Evolutionary conservation across 768 basidiomycete genomes (phyloP).

Genomic region (Podaxis carcinomalis): DNA sequence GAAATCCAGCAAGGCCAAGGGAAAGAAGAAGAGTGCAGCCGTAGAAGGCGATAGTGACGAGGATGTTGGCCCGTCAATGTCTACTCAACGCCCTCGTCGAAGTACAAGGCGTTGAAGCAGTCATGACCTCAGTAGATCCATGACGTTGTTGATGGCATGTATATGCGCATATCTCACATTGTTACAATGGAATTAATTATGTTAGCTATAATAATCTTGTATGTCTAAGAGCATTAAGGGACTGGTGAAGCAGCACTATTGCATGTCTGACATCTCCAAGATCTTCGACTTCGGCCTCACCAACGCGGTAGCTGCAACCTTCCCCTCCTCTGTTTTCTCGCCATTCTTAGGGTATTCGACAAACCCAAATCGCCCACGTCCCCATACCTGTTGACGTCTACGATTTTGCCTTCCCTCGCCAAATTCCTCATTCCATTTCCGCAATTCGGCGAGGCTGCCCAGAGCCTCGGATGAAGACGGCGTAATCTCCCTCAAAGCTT

Average conservation of each 20-base stretch:
- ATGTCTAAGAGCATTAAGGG: background rate
- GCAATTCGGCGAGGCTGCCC: conserved; percentile 68
- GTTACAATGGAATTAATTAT: background rate
- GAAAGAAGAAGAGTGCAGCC: conserved; percentile 25
- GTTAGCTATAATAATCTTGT: background rate
- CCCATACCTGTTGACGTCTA: conserved; percentile 73
- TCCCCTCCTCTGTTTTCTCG: conserved; percentile 36
- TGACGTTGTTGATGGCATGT: background rate
- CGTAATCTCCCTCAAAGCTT: conserved; percentile 85
- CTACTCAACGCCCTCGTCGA: conserved; percentile 21
- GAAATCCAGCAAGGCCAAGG: conserved; percentile 19
- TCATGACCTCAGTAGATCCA: background rate
- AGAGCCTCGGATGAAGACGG: conserved; percentile 84
- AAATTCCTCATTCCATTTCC: conserved; percentile 92
- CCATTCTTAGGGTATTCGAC: conserved; percentile 36
- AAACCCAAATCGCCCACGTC: conserved; percentile 87
- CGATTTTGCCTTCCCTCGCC: conserved; percentile 77
- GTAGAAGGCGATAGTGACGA: conserved; percentile 34
- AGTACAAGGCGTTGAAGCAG: conserved; percentile 19
- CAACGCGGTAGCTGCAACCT: conserved; percentile 28
- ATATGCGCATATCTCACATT: background rate
- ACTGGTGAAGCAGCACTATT: background rate
- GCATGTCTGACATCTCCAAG: conserved; percentile 3
- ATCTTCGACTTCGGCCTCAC: background rate
- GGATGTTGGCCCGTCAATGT: conserved; percentile 20